phyloP scores from a whole-genome alignment of 176 grass and related monocot genomes.

The Bromus sterilis region DNA sequence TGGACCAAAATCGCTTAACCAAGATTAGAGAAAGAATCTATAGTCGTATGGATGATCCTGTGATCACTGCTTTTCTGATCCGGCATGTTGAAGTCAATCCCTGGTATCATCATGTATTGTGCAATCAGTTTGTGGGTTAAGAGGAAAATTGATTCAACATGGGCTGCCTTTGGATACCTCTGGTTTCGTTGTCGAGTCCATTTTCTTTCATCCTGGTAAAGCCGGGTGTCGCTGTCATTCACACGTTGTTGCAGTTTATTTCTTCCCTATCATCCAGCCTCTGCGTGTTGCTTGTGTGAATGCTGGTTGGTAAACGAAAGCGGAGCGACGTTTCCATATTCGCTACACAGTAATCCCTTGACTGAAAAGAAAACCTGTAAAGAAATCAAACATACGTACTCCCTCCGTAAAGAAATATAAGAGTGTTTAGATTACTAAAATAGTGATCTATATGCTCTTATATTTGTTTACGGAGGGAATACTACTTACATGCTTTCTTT shows the following conservation, averaged over 20 bases:
- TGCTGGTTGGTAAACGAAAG: too few relatives aligned
- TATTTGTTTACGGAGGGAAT: too few relatives aligned
- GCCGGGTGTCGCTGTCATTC: background rate
- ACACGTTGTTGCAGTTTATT: background rate
- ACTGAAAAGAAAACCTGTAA: too few relatives aligned
- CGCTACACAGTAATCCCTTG: too few relatives aligned
- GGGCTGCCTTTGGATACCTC: background rate
- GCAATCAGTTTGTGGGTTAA: background rate
- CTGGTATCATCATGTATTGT: background rate
- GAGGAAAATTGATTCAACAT: background rate
- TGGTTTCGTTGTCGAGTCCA: background rate
- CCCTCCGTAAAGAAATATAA: too few relatives aligned
- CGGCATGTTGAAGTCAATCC: background rate
- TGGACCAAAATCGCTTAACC: background rate
- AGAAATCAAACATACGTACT: too few relatives aligned
- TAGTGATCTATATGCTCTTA: too few relatives aligned
- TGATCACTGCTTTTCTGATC: background rate
- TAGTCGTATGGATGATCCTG: background rate
- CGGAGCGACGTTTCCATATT: too few relatives aligned
- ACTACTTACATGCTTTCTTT: too few relatives aligned
- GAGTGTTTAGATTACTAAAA: too few relatives aligned
- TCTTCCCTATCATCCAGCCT: background rate
- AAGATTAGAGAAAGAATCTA: background rate
- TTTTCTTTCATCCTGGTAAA: conserved; percentile 1
- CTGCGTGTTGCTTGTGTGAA: too few relatives aligned